Conservation (phyloP, 169 alveolate genomes). For the Plasmodium vivax region DNA sequence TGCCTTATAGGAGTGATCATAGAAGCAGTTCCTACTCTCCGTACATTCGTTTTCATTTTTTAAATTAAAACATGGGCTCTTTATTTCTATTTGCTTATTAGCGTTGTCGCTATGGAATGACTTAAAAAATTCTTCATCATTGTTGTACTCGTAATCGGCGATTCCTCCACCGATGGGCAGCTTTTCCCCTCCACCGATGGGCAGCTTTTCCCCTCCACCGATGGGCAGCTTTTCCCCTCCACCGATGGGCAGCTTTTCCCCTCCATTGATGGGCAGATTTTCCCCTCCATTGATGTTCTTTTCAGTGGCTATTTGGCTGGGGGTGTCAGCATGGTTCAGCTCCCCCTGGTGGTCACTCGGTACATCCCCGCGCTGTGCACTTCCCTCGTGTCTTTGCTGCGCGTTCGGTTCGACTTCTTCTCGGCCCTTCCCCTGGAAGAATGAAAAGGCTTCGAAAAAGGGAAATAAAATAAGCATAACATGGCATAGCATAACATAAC, state of each 20-base stretch:
- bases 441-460: slow-evolving; percentile 26
- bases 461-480: background rate
- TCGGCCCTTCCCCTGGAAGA: background rate
- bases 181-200: no score
- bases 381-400: background rate
- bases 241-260: no score
- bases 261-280: slow-evolving; percentile 21
- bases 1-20: slow-evolving; percentile 22
- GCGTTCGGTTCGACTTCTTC: background rate
- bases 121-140: slow-evolving; percentile 62
- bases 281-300: slow-evolving; percentile 33
- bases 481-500: background rate
- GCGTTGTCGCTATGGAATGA: slow-evolving; percentile 5
- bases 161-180: no score
- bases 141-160: slow-evolving; percentile 19
- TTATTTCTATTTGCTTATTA: background rate
- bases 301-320: slow-evolving; percentile 8
- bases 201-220: no score
- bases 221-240: no score
- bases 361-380: background rate
- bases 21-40: slow-evolving; percentile 26
- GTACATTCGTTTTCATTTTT: background rate
- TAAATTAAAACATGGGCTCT: slow-evolving; percentile 45
- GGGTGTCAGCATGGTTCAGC: background rate
- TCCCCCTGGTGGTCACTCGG: background rate